Evolutionary conservation across 2,329 filamentous ascomycete genomes (phyloP).

Genomic region (Botrytis cinerea): DNA sequence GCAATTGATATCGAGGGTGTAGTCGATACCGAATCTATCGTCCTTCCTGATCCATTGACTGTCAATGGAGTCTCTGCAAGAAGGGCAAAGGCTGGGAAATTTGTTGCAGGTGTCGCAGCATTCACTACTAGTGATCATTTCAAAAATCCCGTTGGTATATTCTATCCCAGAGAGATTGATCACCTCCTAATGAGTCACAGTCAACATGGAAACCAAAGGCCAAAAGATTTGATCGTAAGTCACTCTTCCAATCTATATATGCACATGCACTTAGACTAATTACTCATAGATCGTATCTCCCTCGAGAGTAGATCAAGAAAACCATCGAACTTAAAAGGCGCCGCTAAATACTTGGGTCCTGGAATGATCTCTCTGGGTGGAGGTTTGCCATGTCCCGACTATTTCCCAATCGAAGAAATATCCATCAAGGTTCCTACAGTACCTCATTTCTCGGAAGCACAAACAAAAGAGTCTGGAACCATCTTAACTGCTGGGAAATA

Average conservation of each 20-base stretch:
- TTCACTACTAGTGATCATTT: constrained; percentile 79
- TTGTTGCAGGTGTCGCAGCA: constrained; percentile 76
- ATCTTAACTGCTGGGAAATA: constrained; percentile 76
- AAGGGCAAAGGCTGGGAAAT: constrained; percentile 69
- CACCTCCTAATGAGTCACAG: constrained; percentile 42
- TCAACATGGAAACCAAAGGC: constrained; percentile 68
- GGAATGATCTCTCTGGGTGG: constrained; percentile 89
- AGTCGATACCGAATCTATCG: constrained; percentile 47
- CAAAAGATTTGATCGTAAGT: constrained; percentile 82
- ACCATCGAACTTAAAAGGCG: constrained; percentile 61
- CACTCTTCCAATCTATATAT: constrained; percentile 25
- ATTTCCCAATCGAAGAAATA: constrained; percentile 88
- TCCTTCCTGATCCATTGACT: constrained; percentile 50
- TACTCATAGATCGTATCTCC: constrained; percentile 53
- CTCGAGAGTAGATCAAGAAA: constrained; percentile 61
- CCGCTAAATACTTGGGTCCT: constrained; percentile 49
- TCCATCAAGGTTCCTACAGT: constrained; percentile 70
- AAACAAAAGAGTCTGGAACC: constrained; percentile 61
- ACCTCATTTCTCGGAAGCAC: constrained; percentile 70
- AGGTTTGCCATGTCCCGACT: constrained; percentile 82
- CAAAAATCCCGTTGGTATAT: constrained; percentile 64
- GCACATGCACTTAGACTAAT: constrained; percentile 25
- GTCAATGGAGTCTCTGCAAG: constrained; percentile 67
- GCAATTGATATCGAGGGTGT: constrained; percentile 43
- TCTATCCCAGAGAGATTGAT: background rate